These are phyloP conservation scores for Pythium biforme DNA, from an alignment of 352 stramenopile species.

Conservation along the genomic window DNA sequence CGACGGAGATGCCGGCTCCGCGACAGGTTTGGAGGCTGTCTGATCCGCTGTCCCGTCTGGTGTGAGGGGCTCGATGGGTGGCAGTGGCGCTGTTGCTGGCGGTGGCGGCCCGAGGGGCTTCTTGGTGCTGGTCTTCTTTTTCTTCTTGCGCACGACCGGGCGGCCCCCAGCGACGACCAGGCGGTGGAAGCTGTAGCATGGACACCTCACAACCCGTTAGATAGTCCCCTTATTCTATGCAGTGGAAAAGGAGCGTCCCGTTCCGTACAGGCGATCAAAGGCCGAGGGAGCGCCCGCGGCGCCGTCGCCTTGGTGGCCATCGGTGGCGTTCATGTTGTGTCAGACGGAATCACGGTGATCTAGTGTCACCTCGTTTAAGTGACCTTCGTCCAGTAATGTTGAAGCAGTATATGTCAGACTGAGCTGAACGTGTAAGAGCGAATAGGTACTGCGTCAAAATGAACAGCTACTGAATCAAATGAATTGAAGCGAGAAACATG, in stretches of 20 bases:
- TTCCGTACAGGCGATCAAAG: slow-evolving; percentile 19
- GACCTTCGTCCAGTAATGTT: too few species aligned
- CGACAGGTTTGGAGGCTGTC: too few species aligned
- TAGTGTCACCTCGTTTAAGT: too few species aligned
- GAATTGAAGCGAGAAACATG: slow-evolving; percentile 1
- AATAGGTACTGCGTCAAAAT: too few species aligned
- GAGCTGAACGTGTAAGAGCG: too few species aligned
- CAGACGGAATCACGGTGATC: too few species aligned
- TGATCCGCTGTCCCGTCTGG: too few species aligned
- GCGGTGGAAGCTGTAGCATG: slow-evolving; percentile 11
- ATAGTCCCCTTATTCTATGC: too few species aligned
- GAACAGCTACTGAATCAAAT: slow-evolving; percentile 14
- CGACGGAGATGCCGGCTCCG: too few species aligned
- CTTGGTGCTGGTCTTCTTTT: background rate
- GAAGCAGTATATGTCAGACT: too few species aligned
- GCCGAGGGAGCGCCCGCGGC: background rate
- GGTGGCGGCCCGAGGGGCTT: background rate
- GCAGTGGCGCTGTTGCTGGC: background rate
- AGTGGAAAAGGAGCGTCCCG: background rate
- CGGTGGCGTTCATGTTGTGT: too few species aligned
- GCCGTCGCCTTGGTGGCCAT: background rate
- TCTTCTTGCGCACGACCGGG: slow-evolving; percentile 10
- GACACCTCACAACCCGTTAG: background rate
- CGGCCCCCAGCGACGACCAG: slow-evolving; percentile 9
- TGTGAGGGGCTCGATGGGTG: background rate